phyloP scores from a whole-genome alignment of 306 rosid species.

The Arachis stenosperma region DNA sequence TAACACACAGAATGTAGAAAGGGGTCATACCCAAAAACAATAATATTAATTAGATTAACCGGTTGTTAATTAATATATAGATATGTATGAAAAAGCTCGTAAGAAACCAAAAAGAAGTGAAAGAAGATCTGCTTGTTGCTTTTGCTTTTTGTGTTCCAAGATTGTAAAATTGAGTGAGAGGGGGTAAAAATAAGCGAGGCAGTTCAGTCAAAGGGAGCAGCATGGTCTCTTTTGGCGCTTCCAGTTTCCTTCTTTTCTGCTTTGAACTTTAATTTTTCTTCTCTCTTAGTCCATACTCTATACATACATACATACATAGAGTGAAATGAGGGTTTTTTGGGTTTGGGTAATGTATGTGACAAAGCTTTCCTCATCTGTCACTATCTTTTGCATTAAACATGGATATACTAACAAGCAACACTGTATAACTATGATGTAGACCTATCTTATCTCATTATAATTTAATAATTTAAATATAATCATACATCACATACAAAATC shows the following conservation, averaged over 20 bases:
- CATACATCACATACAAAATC: too few species aligned
- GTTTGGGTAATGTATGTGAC: constrained; percentile 61
- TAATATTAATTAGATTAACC: background rate
- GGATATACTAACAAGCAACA: constrained; percentile 7
- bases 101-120: constrained; percentile 44
- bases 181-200: constrained; percentile 56
- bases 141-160: constrained; percentile 64
- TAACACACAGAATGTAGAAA: too few species aligned
- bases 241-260: constrained; percentile 45
- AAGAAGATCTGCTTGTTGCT: constrained; percentile 67
- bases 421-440: constrained; percentile 46
- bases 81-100: background rate
- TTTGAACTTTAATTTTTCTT: constrained; percentile 35
- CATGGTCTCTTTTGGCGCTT: constrained; percentile 11
- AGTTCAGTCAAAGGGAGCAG: constrained; percentile 77
- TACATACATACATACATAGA: constrained; percentile 3
- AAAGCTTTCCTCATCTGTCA: constrained; percentile 62
- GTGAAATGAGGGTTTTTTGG: constrained; percentile 43
- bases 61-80: background rate
- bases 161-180: constrained; percentile 40
- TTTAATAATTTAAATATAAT: too few species aligned
- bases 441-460: constrained; percentile 30
- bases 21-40: too few species aligned
- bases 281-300: constrained; percentile 24
- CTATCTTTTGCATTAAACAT: constrained; percentile 57